Base-by-base conservation (phyloP, 371 early-diverging fungal species). In the Saksenaea oblongispora region DNA sequence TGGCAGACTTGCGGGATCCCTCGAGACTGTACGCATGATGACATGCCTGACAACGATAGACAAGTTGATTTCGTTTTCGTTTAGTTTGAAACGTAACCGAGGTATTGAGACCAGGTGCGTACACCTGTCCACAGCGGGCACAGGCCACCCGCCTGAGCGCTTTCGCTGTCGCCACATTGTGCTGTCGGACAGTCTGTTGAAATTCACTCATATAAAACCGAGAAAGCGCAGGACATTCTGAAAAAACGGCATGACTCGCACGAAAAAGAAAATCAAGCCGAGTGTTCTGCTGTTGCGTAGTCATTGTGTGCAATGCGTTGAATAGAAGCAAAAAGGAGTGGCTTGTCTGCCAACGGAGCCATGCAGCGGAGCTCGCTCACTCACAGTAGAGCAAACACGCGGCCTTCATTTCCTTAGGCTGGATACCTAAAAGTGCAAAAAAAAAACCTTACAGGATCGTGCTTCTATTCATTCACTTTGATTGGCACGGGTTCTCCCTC, bases 151-250 rank as follows among this genome's bases (percentile, higher is more conserved):
- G 68, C 15, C 65, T 64, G 3, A 70, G 61, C 3, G 51, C 59
- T 35, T 75, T 74, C 1, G 66, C 62, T 18, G 70, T 18, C 17
- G 62, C 59, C 14, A 73, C 42, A 31, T 73, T 75, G 44, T 67
- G 72, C 34, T 69, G 66, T n/a, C 54, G 58, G 7, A 78, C 13
- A 7, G 66, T 65, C 15, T 69, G 56, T 54, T 80, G 78, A 53
- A 75, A 77, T 62, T 80, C 71, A 37, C 61, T 74, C 76, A 77
- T 75, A 56, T 80, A 80, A 59, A 73, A 80, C 42, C 78, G 61
- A 22, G 76, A 74, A 1, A 80, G 58, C 9, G 58, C 53, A 17
- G 81, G 78, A 24, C 71, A 74, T 1, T 24, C 2, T 0, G 60
- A 58, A 24, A 74, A 62, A 44, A 77, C 51, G 1, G 41, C 26